Percentiles rank a stretch among this genome's conserved stretches.
Evolutionary conservation across 305 asterid species (phyloP).

Genomic region (Plantago coronopus): DNA sequence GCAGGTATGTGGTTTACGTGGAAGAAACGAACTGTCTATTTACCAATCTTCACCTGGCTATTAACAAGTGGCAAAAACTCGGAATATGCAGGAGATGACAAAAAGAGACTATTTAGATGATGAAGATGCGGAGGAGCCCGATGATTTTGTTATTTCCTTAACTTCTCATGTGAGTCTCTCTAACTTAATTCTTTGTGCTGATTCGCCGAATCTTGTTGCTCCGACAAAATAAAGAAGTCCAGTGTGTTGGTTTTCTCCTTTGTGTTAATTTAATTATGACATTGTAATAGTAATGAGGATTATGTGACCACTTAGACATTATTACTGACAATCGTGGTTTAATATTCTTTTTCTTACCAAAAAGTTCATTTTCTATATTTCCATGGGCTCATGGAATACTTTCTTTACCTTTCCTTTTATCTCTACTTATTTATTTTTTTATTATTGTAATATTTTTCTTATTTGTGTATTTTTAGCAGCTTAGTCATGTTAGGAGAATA

Average conservation of each 20-base stretch:
- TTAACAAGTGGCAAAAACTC: constrained; percentile 29
- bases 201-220: constrained; percentile 13
- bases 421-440: no score
- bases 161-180: constrained; percentile 73
- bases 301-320: no score
- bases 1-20: constrained; percentile 56
- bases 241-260: background rate
- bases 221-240: constrained; percentile 4
- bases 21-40: constrained; percentile 5
- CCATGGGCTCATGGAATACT: no score
- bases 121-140: constrained; percentile 99
- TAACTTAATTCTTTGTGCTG: constrained; percentile 20
- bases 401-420: no score
- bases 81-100: constrained; percentile 69
- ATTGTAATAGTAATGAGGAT: background rate
- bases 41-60: constrained; percentile 19
- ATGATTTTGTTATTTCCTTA: constrained; percentile 85
- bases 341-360: no score
- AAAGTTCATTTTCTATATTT: background rate
- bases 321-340: no score
- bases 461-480: no score
- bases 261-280: background rate
- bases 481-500: no score
- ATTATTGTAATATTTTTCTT: no score
- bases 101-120: constrained; percentile 89